phyloP scores from a whole-genome alignment of 1,284 basidiomycete species.

The Cryptococcus amylolentus region DNA sequence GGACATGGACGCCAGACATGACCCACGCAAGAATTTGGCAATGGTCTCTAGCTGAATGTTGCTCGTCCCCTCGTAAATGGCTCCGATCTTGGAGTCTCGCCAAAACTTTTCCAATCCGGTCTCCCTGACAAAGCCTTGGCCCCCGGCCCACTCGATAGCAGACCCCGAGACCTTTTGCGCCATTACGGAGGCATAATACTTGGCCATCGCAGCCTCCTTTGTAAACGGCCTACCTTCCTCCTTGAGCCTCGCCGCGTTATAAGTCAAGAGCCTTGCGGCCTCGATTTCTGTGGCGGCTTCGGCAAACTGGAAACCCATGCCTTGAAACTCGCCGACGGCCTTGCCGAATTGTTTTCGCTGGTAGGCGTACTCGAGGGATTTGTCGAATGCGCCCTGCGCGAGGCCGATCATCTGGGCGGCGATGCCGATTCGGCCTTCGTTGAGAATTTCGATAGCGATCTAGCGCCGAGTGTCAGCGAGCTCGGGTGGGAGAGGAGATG shows the following conservation, averaged over 20 bases:
- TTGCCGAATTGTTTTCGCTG: conserved; percentile 92
- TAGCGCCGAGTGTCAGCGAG: conserved; percentile 23
- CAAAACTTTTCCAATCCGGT: conserved; percentile 92
- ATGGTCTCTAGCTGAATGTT: conserved; percentile 98
- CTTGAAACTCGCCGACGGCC: conserved; percentile 75
- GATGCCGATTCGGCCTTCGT: conserved; percentile 96
- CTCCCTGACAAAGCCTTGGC: conserved; percentile 90
- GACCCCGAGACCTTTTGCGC: conserved; percentile 81
- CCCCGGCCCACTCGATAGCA: conserved; percentile 97
- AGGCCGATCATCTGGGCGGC: conserved; percentile 96
- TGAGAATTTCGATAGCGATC: conserved; percentile 96
- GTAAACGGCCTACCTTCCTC: conserved; percentile 85
- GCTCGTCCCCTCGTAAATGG: conserved; percentile 92
- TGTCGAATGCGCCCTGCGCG: conserved; percentile 94
- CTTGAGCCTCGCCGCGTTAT: conserved; percentile 86
- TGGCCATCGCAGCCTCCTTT: conserved; percentile 95
- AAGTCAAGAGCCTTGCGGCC: conserved; percentile 85
- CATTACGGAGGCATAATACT: conserved; percentile 82
- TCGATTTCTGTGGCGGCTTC: conserved; percentile 85
- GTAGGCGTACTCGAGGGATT: conserved; percentile 87
- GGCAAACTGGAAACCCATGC: conserved; percentile 93
- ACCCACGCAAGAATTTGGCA: conserved; percentile 68
- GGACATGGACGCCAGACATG: not conserved
- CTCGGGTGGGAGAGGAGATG: not conserved
- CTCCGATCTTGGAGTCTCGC: conserved; percentile 83